Base-by-base conservation (phyloP, 352 stramenopile species). In the Globisporangium nodosum region DNA sequence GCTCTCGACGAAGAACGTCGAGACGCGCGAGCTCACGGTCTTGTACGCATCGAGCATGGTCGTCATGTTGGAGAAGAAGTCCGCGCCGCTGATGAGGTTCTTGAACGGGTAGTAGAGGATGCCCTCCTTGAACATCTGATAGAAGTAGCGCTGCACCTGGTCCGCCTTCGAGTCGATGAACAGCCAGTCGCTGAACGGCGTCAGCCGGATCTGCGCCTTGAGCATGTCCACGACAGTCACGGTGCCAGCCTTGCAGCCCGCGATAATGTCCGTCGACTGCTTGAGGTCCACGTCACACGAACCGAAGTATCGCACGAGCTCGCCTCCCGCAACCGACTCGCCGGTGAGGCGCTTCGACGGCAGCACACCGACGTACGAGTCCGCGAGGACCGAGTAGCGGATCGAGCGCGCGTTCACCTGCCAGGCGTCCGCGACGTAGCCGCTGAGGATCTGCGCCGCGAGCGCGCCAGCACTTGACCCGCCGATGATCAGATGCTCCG, bases 101-200 rank as follows among this genome's bases (percentile, higher is more conserved):
- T 43, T 61, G 66, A 88, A 87, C 20, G 75, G 80, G 58, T 74
- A 90, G 42, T 52, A 59, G 18, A 79, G 50, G 49, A 90, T 73
- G 6, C 77, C 78, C 21, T 87, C 42, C 21, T 69, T 46, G 46
- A 86, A 69, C 31, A 88, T 58, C 54, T 85, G 63, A 60, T 87
- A 90, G 52, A 88, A 90, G 58, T 76, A 74, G 30, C 80, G 80
- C 64, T 90, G 80, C 9, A 66, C 81, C 49, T 63, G 47, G 61
- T 90, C 80, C 57, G 64, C 69, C 66, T 80, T 85, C 46, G 74
- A 85, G 70, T 86, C 70, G 11, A 87, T 60, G 63, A 86, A 87
- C 5, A 90, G 61, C 80, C 80, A 90, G 52, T 86, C 65, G 51
- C 66, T 72, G 27, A 54, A 65, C 6, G 75, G 65, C 6, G 74